Conservation (phyloP, 1,284 basidiomycete species). For the Apiotrichum brassicae region DNA sequence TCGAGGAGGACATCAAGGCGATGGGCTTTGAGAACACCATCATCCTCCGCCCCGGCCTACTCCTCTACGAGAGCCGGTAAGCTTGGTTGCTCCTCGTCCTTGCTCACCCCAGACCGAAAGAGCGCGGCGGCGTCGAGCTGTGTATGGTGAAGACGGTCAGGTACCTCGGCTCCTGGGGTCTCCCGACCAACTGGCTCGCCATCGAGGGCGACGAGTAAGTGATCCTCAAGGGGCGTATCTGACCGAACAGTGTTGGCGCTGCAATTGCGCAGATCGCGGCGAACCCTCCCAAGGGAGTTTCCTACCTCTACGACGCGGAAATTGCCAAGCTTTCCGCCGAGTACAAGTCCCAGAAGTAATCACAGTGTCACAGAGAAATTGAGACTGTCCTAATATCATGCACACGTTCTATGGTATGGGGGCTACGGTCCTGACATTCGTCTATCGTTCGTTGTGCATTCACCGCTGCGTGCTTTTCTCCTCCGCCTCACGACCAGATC, state of each 20-base stretch:
- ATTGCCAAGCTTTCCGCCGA: constrained; percentile 28
- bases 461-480: too few species aligned
- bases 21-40: constrained; percentile 34
- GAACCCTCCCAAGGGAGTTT: constrained; percentile 24
- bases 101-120: constrained; percentile 12
- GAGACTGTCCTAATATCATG: too few species aligned
- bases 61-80: constrained; percentile 18
- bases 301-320: constrained; percentile 22
- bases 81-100: not conserved
- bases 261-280: constrained; percentile 37
- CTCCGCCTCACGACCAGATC: too few species aligned
- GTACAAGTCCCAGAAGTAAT: too few species aligned
- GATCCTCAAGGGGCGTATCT: not conserved
- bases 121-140: constrained; percentile 15
- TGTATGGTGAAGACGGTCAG: constrained; percentile 13
- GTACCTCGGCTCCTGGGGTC: constrained; percentile 18
- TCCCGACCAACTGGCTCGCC: constrained; percentile 17
- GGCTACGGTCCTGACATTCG: too few species aligned
- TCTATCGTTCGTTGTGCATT: too few species aligned
- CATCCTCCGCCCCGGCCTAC: constrained; percentile 38
- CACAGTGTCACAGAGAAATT: not conserved
- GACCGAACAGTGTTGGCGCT: constrained; percentile 27
- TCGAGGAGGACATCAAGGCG: constrained; percentile 36
- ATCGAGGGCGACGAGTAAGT: constrained; percentile 30
- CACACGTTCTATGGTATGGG: not conserved